Conservation (phyloP, 441 rosid genomes). For the Adansonia madagascariensis region DNA sequence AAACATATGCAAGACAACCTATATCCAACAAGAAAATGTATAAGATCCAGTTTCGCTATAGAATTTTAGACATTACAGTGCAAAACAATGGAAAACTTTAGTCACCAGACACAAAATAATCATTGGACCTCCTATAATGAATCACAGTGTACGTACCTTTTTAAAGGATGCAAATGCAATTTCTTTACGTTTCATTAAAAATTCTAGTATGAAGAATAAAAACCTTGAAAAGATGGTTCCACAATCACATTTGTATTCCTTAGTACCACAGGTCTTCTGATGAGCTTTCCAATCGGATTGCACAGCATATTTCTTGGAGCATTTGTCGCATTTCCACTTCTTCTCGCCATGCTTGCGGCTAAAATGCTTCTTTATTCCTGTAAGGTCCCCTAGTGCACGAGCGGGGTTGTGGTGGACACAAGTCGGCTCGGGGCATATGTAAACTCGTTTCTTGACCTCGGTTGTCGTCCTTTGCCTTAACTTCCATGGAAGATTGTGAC, state of each 20-base stretch:
- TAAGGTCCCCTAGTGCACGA: slow-evolving; percentile 6
- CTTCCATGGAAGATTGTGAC: slow-evolving; percentile 12
- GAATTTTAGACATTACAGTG: background rate
- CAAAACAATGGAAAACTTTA: background rate
- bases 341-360: slow-evolving; percentile 16
- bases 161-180: too few relatives aligned
- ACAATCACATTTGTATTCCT: slow-evolving; percentile 88
- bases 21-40: background rate
- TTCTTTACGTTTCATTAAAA: background rate
- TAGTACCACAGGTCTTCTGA: slow-evolving; percentile 80
- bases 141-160: too few relatives aligned
- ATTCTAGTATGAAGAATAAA: background rate
- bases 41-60: too few relatives aligned
- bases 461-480: background rate
- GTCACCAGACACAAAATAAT: too few relatives aligned
- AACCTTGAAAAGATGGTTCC: slow-evolving; percentile 87
- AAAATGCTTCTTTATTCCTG: background rate
- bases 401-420: slow-evolving; percentile 5
- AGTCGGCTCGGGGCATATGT: background rate
- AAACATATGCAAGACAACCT: slow-evolving; percentile 3
- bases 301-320: slow-evolving; percentile 3
- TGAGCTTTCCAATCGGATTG: slow-evolving; percentile 36
- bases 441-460: background rate
- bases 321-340: slow-evolving; percentile 13
- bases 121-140: too few relatives aligned